phyloP scores from a whole-genome alignment of 139 green algal genomes.

The Picochlorum sp. region DNA sequence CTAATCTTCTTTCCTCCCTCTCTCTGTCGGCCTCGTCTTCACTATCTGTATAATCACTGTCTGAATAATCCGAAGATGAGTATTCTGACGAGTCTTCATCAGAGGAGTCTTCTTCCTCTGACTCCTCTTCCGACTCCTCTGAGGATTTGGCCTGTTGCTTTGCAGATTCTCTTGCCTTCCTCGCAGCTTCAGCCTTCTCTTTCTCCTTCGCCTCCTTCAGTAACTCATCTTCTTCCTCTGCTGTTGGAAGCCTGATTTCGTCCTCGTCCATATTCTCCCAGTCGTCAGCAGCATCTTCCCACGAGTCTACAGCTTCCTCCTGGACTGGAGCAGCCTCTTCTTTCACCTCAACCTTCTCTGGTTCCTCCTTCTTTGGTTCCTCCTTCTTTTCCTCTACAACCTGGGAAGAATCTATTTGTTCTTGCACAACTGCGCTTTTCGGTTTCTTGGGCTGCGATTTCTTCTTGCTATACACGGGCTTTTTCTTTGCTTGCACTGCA shows the following conservation, averaged over 20 bases:
- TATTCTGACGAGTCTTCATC: slow-evolving; percentile 31
- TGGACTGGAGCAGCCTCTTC: background rate
- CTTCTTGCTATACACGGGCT: slow-evolving; percentile 59
- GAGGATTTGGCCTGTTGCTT: slow-evolving; percentile 22
- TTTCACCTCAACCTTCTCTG: slow-evolving; percentile 10
- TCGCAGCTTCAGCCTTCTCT: slow-evolving; percentile 15
- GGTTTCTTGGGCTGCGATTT: slow-evolving; percentile 51
- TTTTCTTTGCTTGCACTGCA: slow-evolving; percentile 43
- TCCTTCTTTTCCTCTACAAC: slow-evolving; percentile 14
- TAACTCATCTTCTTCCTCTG: slow-evolving; percentile 20
- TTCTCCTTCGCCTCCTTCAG: slow-evolving; percentile 21
- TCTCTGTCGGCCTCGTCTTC: slow-evolving; percentile 46
- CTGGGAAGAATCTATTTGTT: slow-evolving; percentile 4
- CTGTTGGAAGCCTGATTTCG: slow-evolving; percentile 26
- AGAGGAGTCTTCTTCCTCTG: slow-evolving; percentile 20
- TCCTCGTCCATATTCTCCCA: slow-evolving; percentile 65
- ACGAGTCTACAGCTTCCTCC: slow-evolving; percentile 25
- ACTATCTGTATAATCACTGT: slow-evolving; percentile 22
- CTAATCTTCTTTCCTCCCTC: slow-evolving; percentile 43
- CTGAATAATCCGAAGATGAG: slow-evolving; percentile 26
- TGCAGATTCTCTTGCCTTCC: slow-evolving; percentile 7
- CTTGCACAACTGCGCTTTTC: slow-evolving; percentile 7
- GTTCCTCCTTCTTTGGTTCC: too few relatives aligned
- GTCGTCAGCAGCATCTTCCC: slow-evolving; percentile 45
- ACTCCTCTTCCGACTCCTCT: slow-evolving; percentile 22